These are phyloP conservation scores for Colletotrichum falcatum DNA, from an alignment of 2,329 filamentous ascomycete species.

Conservation along the genomic window DNA sequence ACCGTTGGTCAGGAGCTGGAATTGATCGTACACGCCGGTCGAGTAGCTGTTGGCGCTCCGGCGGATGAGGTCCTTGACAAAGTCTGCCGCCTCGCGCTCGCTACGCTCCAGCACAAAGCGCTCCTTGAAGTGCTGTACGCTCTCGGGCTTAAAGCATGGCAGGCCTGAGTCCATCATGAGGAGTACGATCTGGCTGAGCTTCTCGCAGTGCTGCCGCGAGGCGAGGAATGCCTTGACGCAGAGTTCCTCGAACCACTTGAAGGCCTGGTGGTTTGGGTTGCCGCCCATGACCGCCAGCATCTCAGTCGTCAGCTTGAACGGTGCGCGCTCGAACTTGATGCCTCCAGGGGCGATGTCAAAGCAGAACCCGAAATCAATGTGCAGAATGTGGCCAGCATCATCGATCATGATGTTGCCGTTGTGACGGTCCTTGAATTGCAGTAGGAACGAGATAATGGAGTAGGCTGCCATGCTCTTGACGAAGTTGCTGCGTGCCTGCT, in stretches of 20 bases:
- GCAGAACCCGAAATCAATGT: conserved; percentile 99
- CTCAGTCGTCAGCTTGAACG: conserved; percentile 96
- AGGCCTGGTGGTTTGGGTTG: conserved; percentile 84
- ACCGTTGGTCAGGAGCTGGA: conserved; percentile 95
- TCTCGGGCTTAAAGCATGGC: conserved; percentile 98
- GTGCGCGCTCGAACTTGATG: conserved; percentile 96
- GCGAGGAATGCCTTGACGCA: conserved; percentile 96
- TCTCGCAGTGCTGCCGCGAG: conserved; percentile 85
- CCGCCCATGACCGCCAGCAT: conserved; percentile 99
- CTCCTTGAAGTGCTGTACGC: conserved; percentile 90
- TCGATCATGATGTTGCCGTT: conserved; percentile 99
- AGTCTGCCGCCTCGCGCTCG: conserved; percentile 93
- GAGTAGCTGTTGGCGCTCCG: conserved; percentile 92
- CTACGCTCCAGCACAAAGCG: conserved; percentile 92
- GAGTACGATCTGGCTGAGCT: conserved; percentile 88
- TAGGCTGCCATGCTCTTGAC: conserved; percentile 99
- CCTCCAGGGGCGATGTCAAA: conserved; percentile 98
- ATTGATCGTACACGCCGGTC: conserved; percentile 97
- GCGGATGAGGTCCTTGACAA: conserved; percentile 89
- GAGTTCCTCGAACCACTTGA: conserved; percentile 96
- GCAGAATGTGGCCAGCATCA: conserved; percentile 94
- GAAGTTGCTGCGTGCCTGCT: conserved; percentile 95
- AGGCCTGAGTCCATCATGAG: conserved; percentile 97
- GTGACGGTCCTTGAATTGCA: conserved; percentile 99
- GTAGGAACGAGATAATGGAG: conserved; percentile 93